Evolutionary conservation across 1,139 yeast genomes (phyloP), one percentile per base, ranked within the genome.

Genomic region (Eremothecium gossypii): DNA sequence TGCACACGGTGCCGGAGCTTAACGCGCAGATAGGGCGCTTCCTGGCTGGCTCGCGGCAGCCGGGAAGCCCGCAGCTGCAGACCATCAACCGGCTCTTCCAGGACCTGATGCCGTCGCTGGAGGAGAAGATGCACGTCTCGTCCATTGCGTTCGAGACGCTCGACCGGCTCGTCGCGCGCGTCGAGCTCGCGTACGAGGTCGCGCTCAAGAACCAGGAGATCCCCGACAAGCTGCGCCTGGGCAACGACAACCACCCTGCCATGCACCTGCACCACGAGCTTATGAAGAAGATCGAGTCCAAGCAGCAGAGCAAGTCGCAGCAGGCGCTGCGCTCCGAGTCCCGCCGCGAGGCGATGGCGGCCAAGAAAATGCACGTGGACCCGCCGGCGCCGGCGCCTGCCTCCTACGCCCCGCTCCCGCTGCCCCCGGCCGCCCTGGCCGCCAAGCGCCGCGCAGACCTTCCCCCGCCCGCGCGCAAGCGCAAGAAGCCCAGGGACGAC

Each of bases 61-160:
- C 9, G 31, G 47, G 14, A 30, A 44, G 33, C 41, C 55, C 45
- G 35, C 46, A 67, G 58, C 40, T 60, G 62, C 44, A 35, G 4
- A 43, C 55, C 48, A 74, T 77, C 40, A 70, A 73, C 44, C 64
- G 66, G 41, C 64, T 69, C 43, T 66, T 80, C 45, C 76, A 73
- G 51, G 95, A 84, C 47, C 71, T 91, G 41, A 79, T 91, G 68
- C 97, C 97, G 0, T 86, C 96, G 51, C 67, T 91, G 46, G 98
- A 91, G 58, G 97, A 91, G 60, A 91, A 91, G 64, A 87, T 91
- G 94, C 96, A 91, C 60, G 96, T 91, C 31, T 93, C 97, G 2
- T 81, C 91, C 1, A 83, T 86, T 31, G 96, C 96, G 26, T 75
- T 85, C 27, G 97, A 89, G 54, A 74, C 82, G 17, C 73, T 87